A percentile compares a stretch with the other conserved stretches of the same genome.
These are phyloP conservation scores for Spencermartinsiella ligniputridi DNA, from an alignment of 1,139 yeast species.

Conservation along the genomic window DNA sequence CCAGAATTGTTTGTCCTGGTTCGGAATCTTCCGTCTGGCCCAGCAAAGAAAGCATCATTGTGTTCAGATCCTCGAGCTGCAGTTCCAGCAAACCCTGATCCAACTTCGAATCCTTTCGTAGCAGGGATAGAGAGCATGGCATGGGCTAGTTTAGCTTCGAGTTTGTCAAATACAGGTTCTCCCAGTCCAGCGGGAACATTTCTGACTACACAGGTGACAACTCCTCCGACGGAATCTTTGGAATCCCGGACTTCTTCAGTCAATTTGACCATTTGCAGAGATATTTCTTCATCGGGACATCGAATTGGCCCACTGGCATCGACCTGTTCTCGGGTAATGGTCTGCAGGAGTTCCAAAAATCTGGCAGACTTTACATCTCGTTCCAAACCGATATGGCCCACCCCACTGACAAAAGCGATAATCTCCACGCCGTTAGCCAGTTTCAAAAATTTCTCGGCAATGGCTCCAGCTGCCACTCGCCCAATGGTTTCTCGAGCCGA, in stretches of 20 bases:
- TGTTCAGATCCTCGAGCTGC: slow-evolving; percentile 88
- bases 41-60: slow-evolving; percentile 70
- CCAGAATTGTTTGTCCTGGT: slow-evolving; percentile 92
- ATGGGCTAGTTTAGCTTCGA: slow-evolving; percentile 92
- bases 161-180: slow-evolving; percentile 94
- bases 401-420: slow-evolving; percentile 92
- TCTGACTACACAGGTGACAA: slow-evolving; percentile 94
- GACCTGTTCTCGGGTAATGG: slow-evolving; percentile 81
- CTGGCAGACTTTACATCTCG: slow-evolving; percentile 62
- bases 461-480: slow-evolving; percentile 97
- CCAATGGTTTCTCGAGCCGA: slow-evolving; percentile 98
- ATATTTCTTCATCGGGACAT: slow-evolving; percentile 76
- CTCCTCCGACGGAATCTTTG: slow-evolving; percentile 94
- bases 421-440: slow-evolving; percentile 83
- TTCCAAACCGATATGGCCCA: slow-evolving; percentile 73
- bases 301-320: slow-evolving; percentile 87
- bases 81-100: slow-evolving; percentile 92
- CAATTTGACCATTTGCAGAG: slow-evolving; percentile 77
- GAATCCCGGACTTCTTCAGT: slow-evolving; percentile 84
- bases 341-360: slow-evolving; percentile 62
- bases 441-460: slow-evolving; percentile 84
- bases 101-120: slow-evolving; percentile 95
- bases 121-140: slow-evolving; percentile 98
- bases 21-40: slow-evolving; percentile 50
- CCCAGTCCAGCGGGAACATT: slow-evolving; percentile 93